A percentile compares a stretch with the other conserved stretches of the same genome.
Evolutionary conservation across 306 rosid species (phyloP).

Genomic region (Oxytropis ochrocephala): DNA sequence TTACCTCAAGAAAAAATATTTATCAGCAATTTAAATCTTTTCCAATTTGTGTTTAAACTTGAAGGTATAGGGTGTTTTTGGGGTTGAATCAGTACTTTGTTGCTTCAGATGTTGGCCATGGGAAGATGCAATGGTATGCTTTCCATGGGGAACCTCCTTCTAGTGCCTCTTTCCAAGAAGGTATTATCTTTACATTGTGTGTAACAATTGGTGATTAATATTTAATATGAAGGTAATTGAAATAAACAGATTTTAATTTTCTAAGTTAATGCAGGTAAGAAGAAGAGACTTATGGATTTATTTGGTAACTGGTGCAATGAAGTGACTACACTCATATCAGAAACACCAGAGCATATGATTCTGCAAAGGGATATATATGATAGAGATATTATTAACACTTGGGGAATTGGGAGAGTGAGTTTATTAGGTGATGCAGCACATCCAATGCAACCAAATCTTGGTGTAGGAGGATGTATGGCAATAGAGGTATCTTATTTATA

Average conservation of each 20-base stretch:
- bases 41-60: conserved; percentile 1
- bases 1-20: neutral
- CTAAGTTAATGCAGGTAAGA: conserved; percentile 24
- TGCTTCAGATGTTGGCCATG: conserved; percentile 40
- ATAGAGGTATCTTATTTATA: conserved; percentile 28
- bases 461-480: conserved; percentile 45
- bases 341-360: conserved; percentile 36
- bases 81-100: conserved; percentile 44
- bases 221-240: neutral
- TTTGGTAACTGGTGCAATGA: conserved; percentile 40
- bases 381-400: conserved; percentile 30
- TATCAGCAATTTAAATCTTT: neutral
- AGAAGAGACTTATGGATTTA: conserved; percentile 26
- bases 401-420: conserved; percentile 42
- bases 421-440: conserved; percentile 46
- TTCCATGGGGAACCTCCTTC: conserved; percentile 40
- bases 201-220: neutral
- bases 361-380: conserved; percentile 42
- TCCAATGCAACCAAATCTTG: conserved; percentile 49
- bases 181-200: conserved; percentile 7
- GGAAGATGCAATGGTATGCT: conserved; percentile 49
- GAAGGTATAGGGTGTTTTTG: conserved; percentile 42
- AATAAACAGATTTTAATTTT: neutral
- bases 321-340: conserved; percentile 31
- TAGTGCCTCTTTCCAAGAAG: conserved; percentile 1